phyloP scores from a whole-genome alignment of 768 basidiomycete genomes.

The Russula griseocarnosa region DNA sequence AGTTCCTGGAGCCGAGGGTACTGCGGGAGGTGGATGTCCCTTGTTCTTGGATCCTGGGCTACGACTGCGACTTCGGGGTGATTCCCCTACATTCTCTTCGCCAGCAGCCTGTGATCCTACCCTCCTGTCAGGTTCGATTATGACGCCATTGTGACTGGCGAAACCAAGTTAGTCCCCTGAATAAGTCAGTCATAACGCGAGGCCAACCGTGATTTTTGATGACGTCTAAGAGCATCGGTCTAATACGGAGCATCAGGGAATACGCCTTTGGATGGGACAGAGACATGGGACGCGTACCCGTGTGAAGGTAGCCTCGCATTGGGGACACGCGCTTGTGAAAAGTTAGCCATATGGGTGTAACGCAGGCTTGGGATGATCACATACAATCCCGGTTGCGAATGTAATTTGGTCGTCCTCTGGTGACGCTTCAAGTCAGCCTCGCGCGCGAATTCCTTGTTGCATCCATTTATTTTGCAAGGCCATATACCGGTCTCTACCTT shows the following conservation, averaged over 20 bases:
- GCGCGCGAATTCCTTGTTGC: conserved; percentile 76
- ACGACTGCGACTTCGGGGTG: conserved; percentile 49
- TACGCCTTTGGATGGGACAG: not conserved
- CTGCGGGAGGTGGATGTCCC: conserved; percentile 32
- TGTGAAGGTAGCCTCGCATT: conserved; percentile 77
- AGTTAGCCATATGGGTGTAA: conserved; percentile 22
- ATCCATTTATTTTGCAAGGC: conserved; percentile 80
- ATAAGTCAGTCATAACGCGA: conserved; percentile 15
- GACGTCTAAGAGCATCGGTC: conserved; percentile 79
- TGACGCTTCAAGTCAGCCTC: conserved; percentile 81
- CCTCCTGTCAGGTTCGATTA: conserved; percentile 49
- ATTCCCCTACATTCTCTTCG: conserved; percentile 32
- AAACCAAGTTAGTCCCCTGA: conserved; percentile 13
- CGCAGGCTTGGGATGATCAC: conserved; percentile 33
- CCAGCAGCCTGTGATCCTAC: conserved; percentile 28
- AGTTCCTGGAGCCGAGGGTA: conserved; percentile 38
- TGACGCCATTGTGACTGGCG: conserved; percentile 60
- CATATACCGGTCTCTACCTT: conserved; percentile 55
- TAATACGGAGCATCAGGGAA: conserved; percentile 32
- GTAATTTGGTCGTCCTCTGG: conserved; percentile 73
- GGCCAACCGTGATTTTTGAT: conserved; percentile 71
- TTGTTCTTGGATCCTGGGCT: conserved; percentile 45
- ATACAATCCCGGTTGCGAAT: conserved; percentile 71
- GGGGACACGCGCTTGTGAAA: conserved; percentile 58
- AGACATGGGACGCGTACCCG: conserved; percentile 48